phyloP scores from a whole-genome alignment of 495 filamentous ascomycete genomes.

The Penicillium tannophilum region DNA sequence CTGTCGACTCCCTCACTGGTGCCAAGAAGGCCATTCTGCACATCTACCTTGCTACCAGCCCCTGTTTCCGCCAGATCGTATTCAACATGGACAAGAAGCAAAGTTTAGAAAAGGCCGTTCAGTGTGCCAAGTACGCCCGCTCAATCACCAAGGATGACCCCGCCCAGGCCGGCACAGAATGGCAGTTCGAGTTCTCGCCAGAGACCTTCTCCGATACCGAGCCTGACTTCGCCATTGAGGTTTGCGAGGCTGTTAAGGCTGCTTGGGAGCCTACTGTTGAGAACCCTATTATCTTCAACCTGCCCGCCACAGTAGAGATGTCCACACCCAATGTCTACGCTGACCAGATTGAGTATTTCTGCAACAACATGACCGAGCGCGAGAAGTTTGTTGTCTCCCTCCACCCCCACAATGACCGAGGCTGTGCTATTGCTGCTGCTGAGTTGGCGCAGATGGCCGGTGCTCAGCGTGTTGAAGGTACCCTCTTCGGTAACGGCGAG shows the following conservation, averaged over 20 bases:
- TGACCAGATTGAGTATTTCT: slow-evolving; percentile 97
- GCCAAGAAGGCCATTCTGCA: slow-evolving; percentile 96
- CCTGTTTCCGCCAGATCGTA: slow-evolving; percentile 87
- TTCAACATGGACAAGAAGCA: slow-evolving; percentile 86
- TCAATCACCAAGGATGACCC: slow-evolving; percentile 96
- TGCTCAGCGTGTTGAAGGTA: slow-evolving; percentile 91
- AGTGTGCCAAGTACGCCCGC: slow-evolving; percentile 82
- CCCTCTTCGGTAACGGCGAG: slow-evolving; percentile 94
- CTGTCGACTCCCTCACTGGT: slow-evolving; percentile 86
- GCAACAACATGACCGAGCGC: slow-evolving; percentile 73
- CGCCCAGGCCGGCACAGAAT: slow-evolving; percentile 68
- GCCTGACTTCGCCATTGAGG: slow-evolving; percentile 76
- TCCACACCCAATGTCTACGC: slow-evolving; percentile 95
- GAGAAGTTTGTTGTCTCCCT: slow-evolving; percentile 81
- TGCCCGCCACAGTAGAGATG: slow-evolving; percentile 96
- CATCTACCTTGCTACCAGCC: slow-evolving; percentile 93
- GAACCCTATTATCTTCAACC: slow-evolving; percentile 94
- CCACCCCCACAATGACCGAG: slow-evolving; percentile 94
- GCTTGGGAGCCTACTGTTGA: slow-evolving; percentile 85
- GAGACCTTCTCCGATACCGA: slow-evolving; percentile 95
- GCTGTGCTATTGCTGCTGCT: slow-evolving; percentile 84
- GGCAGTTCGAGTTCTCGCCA: slow-evolving; percentile 94
- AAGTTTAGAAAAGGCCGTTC: slow-evolving; percentile 79
- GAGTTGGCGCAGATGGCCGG: slow-evolving; percentile 98
- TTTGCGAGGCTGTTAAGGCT: slow-evolving; percentile 95